Evolutionary conservation across 805 yeast genomes (phyloP), one percentile per base, ranked within the genome.

Genomic region (Wickerhamiella dianesei): DNA sequence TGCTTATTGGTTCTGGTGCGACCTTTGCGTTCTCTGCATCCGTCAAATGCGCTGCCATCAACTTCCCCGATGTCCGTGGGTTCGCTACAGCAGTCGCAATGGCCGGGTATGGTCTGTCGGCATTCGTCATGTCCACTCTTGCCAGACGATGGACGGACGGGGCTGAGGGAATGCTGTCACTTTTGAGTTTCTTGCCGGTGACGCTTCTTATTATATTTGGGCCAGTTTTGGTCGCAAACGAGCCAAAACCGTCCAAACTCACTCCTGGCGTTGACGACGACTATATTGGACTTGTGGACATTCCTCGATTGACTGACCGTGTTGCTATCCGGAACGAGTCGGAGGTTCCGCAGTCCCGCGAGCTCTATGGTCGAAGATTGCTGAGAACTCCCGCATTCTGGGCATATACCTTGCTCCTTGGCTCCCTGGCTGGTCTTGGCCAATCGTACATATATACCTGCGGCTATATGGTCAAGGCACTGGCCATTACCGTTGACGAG

Each of bases 391-490:
- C 54, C 0, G 61, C 64, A 16, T 82, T 77, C 56, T 72, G 83
- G 71, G 58, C 68, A 4, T 71, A 79, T 46, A 69, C 71, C 37
- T 20, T 66, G 2, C 61, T 75, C 16, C 64, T 79, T 25, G 76
- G 85, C 1, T 52, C 79, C 18, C 57, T 75, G 16, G 75, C 82
- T 8, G 88, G 86, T 0, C 59, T 77, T 47, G 82, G 87, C 21
- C 89, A 82, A 55, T 74, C 80, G 73, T 83, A 79, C 58, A 82
- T 82, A 37, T 80, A 77, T 54, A 75, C 84, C 0, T 75, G 82
- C 36, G 94, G 94, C 0, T 80, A 77, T 56, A 74, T 82, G 54
- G 82, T 79, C 13, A 66, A 68, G 44, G 74, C 82, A 0, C 62
- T 77, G 36, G 50, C 49, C 3, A 45, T 51, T 18, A 49, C 35